phyloP scores from a whole-genome alignment of 192 early-diverging fungal species.

The Coemansia sp. region DNA sequence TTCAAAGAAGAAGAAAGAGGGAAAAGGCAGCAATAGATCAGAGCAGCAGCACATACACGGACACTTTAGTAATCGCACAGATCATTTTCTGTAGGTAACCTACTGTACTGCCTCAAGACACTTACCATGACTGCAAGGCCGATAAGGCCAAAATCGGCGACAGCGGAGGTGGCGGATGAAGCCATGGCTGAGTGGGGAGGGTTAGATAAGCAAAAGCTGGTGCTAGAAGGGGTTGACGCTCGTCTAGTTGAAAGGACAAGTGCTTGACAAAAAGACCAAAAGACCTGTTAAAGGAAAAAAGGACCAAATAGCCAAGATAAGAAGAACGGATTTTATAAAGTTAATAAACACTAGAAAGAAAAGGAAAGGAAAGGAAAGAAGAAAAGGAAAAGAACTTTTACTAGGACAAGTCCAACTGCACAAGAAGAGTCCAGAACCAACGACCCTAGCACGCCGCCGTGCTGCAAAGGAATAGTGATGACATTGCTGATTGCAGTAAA shows the following conservation, averaged over 20 bases:
- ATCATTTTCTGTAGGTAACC: neutral
- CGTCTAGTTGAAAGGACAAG: neutral
- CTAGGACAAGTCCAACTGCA: neutral
- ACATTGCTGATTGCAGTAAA: no score
- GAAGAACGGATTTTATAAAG: neutral
- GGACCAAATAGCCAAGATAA: neutral
- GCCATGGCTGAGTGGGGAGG: constrained; percentile 10
- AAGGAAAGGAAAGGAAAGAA: neutral
- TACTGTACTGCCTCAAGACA: neutral
- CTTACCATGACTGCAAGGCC: constrained; percentile 98
- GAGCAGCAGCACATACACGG: neutral
- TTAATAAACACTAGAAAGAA: neutral
- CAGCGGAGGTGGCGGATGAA: constrained; percentile 20
- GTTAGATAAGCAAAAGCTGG: neutral
- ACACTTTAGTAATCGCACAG: neutral
- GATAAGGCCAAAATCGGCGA: constrained; percentile 97
- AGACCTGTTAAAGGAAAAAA: constrained; percentile 5
- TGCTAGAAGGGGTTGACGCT: no score
- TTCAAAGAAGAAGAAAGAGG: neutral
- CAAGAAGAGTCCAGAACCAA: neutral
- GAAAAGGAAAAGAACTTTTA: neutral
- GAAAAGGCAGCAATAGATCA: neutral
- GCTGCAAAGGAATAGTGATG: neutral
- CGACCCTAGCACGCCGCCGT: neutral
- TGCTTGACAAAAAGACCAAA: neutral